These are phyloP conservation scores for Aspergillus avenaceus DNA, from an alignment of 495 filamentous ascomycete species.

Conservation along the genomic window DNA sequence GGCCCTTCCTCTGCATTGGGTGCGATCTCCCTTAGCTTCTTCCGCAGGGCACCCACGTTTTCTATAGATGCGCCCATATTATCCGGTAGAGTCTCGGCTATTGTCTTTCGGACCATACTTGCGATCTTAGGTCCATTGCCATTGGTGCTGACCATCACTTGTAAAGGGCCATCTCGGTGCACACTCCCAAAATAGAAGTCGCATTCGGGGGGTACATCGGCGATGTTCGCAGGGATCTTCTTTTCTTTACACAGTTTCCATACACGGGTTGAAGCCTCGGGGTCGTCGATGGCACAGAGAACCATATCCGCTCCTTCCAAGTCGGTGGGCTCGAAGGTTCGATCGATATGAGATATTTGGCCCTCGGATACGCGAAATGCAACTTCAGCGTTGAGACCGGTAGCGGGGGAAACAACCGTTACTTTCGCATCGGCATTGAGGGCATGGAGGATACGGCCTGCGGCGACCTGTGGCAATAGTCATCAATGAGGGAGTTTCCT, in stretches of 20 bases:
- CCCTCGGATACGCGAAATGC: slow-evolving; percentile 67
- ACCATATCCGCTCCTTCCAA: slow-evolving; percentile 82
- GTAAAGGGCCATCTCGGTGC: slow-evolving; percentile 89
- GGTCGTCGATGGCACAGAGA: slow-evolving; percentile 88
- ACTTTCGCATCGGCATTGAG: slow-evolving; percentile 93
- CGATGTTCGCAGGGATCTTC: slow-evolving; percentile 88
- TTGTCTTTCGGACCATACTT: slow-evolving; percentile 77
- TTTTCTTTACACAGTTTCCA: slow-evolving; percentile 87
- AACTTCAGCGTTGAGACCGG: slow-evolving; percentile 84
- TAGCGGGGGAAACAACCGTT: slow-evolving; percentile 74
- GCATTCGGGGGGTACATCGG: slow-evolving; percentile 93
- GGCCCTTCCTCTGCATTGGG: slow-evolving; percentile 69
- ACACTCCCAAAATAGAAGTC: slow-evolving; percentile 98
- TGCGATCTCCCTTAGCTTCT: slow-evolving; percentile 73
- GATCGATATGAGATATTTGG: slow-evolving; percentile 74
- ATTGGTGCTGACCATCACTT: slow-evolving; percentile 98
- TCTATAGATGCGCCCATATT: slow-evolving; percentile 80
- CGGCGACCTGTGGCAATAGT: slow-evolving; percentile 66
- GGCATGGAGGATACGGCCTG: slow-evolving; percentile 84
- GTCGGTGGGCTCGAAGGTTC: slow-evolving; percentile 75
- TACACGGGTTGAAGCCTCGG: slow-evolving; percentile 76
- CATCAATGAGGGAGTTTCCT: slow-evolving; percentile 12
- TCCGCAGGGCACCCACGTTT: slow-evolving; percentile 74
- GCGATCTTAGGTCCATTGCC: slow-evolving; percentile 93
- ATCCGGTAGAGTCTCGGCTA: slow-evolving; percentile 68